Evolutionary conservation across 2,329 filamentous ascomycete species (phyloP), one percentile per base, ranked within the genome.

Genomic region (Periconia macrospinosa): DNA sequence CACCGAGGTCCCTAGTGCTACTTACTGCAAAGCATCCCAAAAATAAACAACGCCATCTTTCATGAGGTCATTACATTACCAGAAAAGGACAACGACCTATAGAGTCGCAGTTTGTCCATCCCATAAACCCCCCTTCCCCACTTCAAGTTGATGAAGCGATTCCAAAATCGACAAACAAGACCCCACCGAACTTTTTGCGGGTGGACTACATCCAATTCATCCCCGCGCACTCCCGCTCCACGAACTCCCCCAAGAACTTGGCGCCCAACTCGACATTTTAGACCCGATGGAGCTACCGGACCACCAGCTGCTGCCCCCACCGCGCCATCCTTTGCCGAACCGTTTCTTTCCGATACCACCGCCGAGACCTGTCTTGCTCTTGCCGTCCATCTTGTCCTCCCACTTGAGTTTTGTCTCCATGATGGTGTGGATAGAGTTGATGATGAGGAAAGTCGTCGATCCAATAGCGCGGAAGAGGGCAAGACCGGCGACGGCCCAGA

Each of bases 391-490:
- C 55, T 65, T 68, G 47, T 72, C 70, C 23, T 67, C 63, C 71
- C 75, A 79, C 71, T 86, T 87, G 61, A 96, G 84, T 63, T 91
- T 86, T 0, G 92, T 93, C 75, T 99, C 93, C 37, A 94, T 91
- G 37, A 95, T 80, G 68, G 87, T 88, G 70, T 96, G 93, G 51
- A 99, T 77, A 33, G 87, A 78, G 69, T 95, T 93, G 67, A 97
- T 86, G 54, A 97, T 74, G 2, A 90, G 87, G 76, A 95, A 99
- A 0, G 90, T 84, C 0, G 86, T 87, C 10, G 84, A 88, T 0
- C 94, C 94, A 1, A 97, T 73, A 1, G 91, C 92, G 59, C 94
- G 86, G 81, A 99, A 96, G 7, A 94, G 78, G 1, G 95, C 94
- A 23, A 99, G 78, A 0, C 83, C 82, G 0, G 94, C 94, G 14